Percentiles rank a stretch among this genome's conserved stretches.
Conservation (phyloP, 139 green algal genomes). For the Auxenochlorella pyrenoidosa region DNA sequence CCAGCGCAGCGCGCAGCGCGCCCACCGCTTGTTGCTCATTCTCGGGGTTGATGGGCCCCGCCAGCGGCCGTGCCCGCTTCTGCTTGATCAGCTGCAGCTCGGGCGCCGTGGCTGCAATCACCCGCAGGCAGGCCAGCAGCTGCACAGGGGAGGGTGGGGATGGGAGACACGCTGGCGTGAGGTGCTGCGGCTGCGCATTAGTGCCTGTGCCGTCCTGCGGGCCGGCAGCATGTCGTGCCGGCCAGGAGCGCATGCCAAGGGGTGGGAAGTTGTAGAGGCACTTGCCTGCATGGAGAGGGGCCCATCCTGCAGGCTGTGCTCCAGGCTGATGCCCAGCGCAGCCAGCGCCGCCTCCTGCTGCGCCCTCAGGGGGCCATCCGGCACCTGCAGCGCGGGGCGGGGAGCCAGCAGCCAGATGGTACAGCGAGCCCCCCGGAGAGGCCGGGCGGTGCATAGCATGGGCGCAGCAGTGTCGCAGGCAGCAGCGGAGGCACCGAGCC, state of each 20-base stretch:
- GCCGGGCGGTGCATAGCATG: no score
- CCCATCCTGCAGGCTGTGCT: conserved; percentile 49
- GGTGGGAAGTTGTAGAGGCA: not conserved
- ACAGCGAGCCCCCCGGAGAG: no score
- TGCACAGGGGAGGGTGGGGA: not conserved
- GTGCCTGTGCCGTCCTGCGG: no score
- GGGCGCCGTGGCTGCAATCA: conserved; percentile 29
- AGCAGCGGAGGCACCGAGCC: no score
- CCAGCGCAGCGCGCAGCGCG: conserved; percentile 35
- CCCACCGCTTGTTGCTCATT: conserved; percentile 43
- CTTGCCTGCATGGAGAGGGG: conserved; percentile 33
- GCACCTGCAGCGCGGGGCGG: conserved; percentile 1
- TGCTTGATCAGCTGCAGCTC: conserved; percentile 33
- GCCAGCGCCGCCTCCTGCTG: conserved; percentile 15
- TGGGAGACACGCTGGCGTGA: no score
- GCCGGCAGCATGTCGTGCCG: not conserved
- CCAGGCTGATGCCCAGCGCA: conserved; percentile 43
- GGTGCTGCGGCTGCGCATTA: no score
- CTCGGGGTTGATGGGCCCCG: conserved; percentile 6
- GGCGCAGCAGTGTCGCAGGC: no score
- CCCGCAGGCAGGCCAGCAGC: conserved; percentile 44
- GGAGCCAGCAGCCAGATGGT: not conserved
- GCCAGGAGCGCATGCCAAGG: no score
- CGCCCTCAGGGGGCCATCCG: conserved; percentile 3
- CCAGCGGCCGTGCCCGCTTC: not conserved